Percentiles rank a stretch among this genome's conserved stretches.
Evolutionary conservation across 2,329 filamentous ascomycete species (phyloP).

Genomic region (Trichoderma lentiforme): DNA sequence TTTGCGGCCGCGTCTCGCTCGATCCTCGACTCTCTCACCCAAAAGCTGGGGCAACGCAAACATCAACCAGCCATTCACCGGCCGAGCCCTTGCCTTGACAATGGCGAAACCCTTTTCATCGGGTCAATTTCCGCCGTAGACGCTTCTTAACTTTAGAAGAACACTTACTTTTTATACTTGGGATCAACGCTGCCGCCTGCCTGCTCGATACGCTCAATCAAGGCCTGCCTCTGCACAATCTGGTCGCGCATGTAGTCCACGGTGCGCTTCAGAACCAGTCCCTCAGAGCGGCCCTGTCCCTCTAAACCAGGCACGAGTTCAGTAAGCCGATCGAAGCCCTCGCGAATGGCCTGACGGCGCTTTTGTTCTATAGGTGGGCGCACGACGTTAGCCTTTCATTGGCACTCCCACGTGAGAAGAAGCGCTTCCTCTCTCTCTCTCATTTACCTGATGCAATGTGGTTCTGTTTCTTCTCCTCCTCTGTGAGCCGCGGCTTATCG

Average conservation of each 20-base stretch:
- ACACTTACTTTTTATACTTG: slow-evolving; percentile 42
- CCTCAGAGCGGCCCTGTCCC: slow-evolving; percentile 81
- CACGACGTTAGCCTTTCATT: slow-evolving; percentile 18
- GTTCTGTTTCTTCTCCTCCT: slow-evolving; percentile 55
- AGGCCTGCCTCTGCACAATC: slow-evolving; percentile 53
- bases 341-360: slow-evolving; percentile 63
- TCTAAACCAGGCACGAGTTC: slow-evolving; percentile 76
- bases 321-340: slow-evolving; percentile 78
- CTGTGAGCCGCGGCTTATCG: slow-evolving; percentile 50
- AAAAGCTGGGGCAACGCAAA: not conserved
- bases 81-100: not conserved
- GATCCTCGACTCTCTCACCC: not conserved
- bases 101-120: not conserved
- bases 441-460: slow-evolving; percentile 51
- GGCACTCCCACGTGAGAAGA: not conserved
- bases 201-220: slow-evolving; percentile 58
- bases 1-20: not conserved
- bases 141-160: rapidly evolving
- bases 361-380: slow-evolving; percentile 38
- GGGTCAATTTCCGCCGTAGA: not conserved
- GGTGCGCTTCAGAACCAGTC: slow-evolving; percentile 71
- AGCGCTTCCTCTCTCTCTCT: not conserved
- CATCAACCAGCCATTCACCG: not conserved
- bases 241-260: slow-evolving; percentile 63
- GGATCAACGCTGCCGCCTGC: slow-evolving; percentile 55